These are phyloP conservation scores for Fusarium haematococcum DNA, from an alignment of 2,329 filamentous ascomycete species.

Conservation along the genomic window DNA sequence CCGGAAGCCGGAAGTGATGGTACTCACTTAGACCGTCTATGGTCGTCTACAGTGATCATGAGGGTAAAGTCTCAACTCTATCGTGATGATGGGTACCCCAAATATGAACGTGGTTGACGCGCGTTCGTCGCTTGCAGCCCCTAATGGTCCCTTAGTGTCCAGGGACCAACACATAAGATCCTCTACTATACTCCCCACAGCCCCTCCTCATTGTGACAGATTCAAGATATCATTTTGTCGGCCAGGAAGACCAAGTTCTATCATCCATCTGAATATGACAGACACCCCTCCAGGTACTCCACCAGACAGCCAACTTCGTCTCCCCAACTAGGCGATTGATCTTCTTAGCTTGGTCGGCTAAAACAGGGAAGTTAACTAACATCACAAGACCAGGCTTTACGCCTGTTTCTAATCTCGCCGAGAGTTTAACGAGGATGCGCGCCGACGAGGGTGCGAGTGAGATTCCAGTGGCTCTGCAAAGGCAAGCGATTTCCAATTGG, in stretches of 20 bases:
- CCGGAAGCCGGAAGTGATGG: neutral
- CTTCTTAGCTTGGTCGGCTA: neutral
- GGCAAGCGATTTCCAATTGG: neutral
- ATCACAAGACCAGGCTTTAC: neutral
- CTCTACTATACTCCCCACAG: neutral
- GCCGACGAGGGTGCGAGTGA: neutral
- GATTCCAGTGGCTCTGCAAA: neutral
- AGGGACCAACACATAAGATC: neutral
- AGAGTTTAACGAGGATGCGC: neutral
- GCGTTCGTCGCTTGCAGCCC: neutral
- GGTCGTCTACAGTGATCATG: neutral
- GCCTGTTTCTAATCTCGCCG: neutral
- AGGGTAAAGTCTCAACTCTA: neutral
- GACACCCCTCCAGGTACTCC: neutral
- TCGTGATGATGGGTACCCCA: neutral
- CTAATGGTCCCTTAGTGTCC: neutral
- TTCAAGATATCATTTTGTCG: neutral
- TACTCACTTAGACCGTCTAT: neutral
- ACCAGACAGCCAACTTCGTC: neutral
- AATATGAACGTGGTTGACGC: neutral
- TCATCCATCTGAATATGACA: neutral
- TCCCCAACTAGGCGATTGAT: neutral
- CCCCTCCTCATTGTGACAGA: neutral
- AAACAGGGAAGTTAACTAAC: neutral
- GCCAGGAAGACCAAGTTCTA: neutral